Conservation (phyloP, 306 rosid genomes). For the Citrullus mucosospermus region DNA sequence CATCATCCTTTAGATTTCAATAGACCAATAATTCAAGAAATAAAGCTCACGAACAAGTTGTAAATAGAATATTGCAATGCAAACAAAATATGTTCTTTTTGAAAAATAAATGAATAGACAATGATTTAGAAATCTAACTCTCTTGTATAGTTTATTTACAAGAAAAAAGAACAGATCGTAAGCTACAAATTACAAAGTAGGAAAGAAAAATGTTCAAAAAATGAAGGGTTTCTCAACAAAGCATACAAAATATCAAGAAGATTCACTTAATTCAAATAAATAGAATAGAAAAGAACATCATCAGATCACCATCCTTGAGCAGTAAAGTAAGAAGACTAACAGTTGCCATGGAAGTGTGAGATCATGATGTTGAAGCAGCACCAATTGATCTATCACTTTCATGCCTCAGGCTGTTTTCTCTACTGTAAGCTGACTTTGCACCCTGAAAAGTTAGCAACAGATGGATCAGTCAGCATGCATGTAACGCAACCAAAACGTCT, state of each 20-base stretch:
- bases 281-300: neutral
- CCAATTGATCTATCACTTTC: slow-evolving; percentile 20
- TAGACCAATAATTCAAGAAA: too few species aligned
- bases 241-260: neutral
- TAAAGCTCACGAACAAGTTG: neutral
- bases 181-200: neutral
- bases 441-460: slow-evolving; percentile 43
- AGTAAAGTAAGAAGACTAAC: neutral
- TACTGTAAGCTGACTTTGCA: slow-evolving; percentile 46
- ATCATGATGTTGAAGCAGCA: slow-evolving; percentile 40
- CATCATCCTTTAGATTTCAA: too few species aligned
- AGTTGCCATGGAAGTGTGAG: neutral
- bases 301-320: neutral
- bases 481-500: neutral
- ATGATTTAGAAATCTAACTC: neutral
- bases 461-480: neutral
- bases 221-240: neutral
- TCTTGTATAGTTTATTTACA: neutral
- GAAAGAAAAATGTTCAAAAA: neutral
- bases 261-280: neutral
- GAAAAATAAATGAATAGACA: neutral
- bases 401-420: slow-evolving; percentile 79
- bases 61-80: neutral
- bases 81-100: neutral
- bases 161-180: neutral